Base-by-base conservation (phyloP, 768 basidiomycete species). In the Tricholoma sp. region DNA sequence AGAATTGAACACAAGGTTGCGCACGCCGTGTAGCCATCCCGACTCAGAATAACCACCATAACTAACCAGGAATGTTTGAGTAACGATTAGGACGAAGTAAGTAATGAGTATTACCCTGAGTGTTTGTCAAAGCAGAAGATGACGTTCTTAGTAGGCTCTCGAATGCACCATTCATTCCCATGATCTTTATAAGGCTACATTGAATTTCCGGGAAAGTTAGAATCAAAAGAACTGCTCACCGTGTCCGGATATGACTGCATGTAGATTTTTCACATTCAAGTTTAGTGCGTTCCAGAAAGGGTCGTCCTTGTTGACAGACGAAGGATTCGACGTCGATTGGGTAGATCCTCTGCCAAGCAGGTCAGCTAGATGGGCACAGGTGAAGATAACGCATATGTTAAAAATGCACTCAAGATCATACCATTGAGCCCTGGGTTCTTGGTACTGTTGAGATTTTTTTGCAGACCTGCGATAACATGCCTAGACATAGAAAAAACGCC, bases 71-170 rank as follows among this genome's bases (percentile, higher is more conserved):
- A 41, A 45, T 17, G 13, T 24, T 31, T 49, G 29, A 49, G 2
- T 15, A n/a, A 48, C 31, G 13, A 29, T 31, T 48, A 53, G 9
- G 29, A 4, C 28, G 1, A 55, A 53, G 36, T 15, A 48, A 33
- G 44, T 24, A 39, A 9, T 18, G 17, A 20, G 34, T 56, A 72
- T 11, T 60, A 88, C 83, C 88, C 88, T 1, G 86, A 85, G 65
- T 90, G 89, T 66, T 90, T 90, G 63, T 80, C 78, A 59, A 90
- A 91, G 65, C 89, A 91, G 66, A 89, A 88, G 0, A 87, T 79
- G 8, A 86, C 77, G 39, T 80, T 71, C 58, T 82, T 82, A 3
- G 75, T 76, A 1, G 79, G 78, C 57, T 89, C 85, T 15, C 86
- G 81, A 7, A 80, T 79, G 58, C 89, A 91, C 89, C 89, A 91